Base-by-base conservation (phyloP, 768 basidiomycete genomes). In the Podaxis sp. region DNA sequence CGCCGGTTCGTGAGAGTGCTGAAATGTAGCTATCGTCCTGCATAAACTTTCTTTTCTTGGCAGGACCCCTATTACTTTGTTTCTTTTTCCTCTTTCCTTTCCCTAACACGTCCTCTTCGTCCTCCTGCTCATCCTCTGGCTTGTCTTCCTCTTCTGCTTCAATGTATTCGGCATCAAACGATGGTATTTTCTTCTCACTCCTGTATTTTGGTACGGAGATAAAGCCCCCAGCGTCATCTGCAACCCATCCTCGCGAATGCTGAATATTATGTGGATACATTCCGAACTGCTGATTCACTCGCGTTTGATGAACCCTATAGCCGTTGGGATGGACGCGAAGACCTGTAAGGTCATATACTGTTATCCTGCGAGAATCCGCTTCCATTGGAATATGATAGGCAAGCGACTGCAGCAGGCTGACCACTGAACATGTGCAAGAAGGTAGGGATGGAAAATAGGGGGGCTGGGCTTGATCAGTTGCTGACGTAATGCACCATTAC, bases 291-390 rank as follows among this genome's bases (percentile, higher is more conserved):
- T 69, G 61, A 44, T 79, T 82, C 4, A 55, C 63, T 3, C 76
- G 68, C n/a, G 71, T 71, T 59, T 77, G 81, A 47, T 79, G 74
- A 3, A 89, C 84, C 42, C 88, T 84, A 23, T 78, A 77, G 4
- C 87, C 88, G 66, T 88, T 82, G 21, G 82, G 80, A 61, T 84
- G 87, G 3, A 91, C 69, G 36, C 86, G 82, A n/a, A 90, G 81
- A 46, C 80, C 77, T 0, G 88, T 76, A 37, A 83, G 77, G 68
- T 90, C 89, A 69, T 84, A 86, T 18, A 88, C 80, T 0, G 87
- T 88, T 62, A 73, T 85, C 55, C 72, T 71, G 25, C 83, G 77
- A 23, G 4, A n/a, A 47, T 55, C 59, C 32, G 13, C 28, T 14
- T 59, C 40, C 59, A 60, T 60, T 11, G 16, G n/a, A 27, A 16